Evolutionary conservation across 2,329 filamentous ascomycete species (phyloP), one percentile per base, ranked within the genome.

Genomic region (Hortaea werneckii): DNA sequence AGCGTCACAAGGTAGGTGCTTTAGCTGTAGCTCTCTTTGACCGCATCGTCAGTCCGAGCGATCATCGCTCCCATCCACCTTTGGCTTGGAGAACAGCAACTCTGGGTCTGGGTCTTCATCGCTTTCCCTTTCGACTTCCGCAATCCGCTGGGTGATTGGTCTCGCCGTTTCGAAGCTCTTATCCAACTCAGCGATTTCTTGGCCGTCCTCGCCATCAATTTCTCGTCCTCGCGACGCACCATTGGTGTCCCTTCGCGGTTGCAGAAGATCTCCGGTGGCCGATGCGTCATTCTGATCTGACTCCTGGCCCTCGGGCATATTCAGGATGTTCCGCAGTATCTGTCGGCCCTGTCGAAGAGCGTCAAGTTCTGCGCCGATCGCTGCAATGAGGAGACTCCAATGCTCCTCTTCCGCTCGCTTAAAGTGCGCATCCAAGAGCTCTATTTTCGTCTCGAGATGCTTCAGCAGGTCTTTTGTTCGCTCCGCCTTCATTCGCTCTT

Each of bases 321-420:
- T 46, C 4, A 71, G 54, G 8, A 65, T 60, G 8, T 64, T 59
- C 35, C 67, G 59, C n/a, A 86, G 65, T 37, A 86, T 69, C 3
- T 69, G 63, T 53, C 75, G 73, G 1, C 80, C 80, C 55, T 82
- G 76, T 29, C 67, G 67, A 49, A 85, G 80, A 2, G 82, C 81
- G 48, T 83, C 80, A 1, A 85, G 59, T 60, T 87, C 85, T 0
- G 85, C 85, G 0, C 84, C 83, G 30, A 90, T 79, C 8, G 83
- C 84, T 43, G 79, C 85, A 4, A 88, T 80, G 12, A 90, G 70
- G 11, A 89, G 66, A 46, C 83, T 88, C 85, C 85, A 90, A 11
- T 75, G 73, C 46, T 76, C 76, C 1, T 71, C 66, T 49, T 84
- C 77, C 0, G 81, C 81, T 2, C 73, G 58, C 1, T 70, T 66